Percentiles rank a stretch among this genome's conserved stretches.
Conservation (phyloP, 108 stramenopile genomes). For the Nannochloropsis gaditana region DNA sequence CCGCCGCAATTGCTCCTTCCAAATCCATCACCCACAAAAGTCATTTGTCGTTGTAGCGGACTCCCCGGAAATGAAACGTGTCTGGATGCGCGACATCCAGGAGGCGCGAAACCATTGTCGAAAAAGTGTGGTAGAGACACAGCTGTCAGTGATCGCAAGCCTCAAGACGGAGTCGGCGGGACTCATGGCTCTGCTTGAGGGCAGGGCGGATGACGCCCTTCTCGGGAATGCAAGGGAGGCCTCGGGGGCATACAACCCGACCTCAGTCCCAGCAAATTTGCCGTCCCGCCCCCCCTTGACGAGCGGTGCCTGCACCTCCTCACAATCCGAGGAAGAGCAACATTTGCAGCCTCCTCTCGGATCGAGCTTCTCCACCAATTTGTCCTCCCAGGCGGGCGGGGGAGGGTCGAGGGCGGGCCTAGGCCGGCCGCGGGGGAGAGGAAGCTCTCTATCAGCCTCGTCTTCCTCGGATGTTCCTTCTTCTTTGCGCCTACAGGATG, state of each 20-base stretch:
- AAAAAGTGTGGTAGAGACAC: constrained; percentile 16
- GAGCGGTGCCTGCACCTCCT: not conserved
- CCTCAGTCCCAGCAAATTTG: not conserved
- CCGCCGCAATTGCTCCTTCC: constrained; percentile 60
- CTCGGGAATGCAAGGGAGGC: not conserved
- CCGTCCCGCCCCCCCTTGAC: not conserved
- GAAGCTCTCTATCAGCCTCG: not conserved
- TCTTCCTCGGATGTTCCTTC: not conserved
- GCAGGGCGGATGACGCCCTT: not conserved
- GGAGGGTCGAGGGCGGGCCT: too few relatives aligned
- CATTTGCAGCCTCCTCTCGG: not conserved
- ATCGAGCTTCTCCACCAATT: too few relatives aligned
- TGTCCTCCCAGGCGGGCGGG: not conserved
- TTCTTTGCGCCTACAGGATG: constrained; percentile 2
- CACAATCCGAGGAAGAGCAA: not conserved
- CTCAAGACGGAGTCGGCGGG: not conserved
- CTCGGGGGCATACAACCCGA: not conserved
- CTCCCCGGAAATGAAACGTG: constrained; percentile 53
- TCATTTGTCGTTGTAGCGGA: constrained; percentile 69
- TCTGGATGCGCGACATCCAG: constrained; percentile 61
- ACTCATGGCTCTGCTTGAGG: not conserved
- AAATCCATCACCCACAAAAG: constrained; percentile 84
- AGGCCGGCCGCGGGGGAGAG: not conserved
- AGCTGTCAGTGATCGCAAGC: not conserved
- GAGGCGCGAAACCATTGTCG: not conserved